Percentiles rank a stretch among this genome's conserved stretches.
phyloP scores from a whole-genome alignment of 2,329 filamentous ascomycete genomes.

The Monilinia fructigena region DNA sequence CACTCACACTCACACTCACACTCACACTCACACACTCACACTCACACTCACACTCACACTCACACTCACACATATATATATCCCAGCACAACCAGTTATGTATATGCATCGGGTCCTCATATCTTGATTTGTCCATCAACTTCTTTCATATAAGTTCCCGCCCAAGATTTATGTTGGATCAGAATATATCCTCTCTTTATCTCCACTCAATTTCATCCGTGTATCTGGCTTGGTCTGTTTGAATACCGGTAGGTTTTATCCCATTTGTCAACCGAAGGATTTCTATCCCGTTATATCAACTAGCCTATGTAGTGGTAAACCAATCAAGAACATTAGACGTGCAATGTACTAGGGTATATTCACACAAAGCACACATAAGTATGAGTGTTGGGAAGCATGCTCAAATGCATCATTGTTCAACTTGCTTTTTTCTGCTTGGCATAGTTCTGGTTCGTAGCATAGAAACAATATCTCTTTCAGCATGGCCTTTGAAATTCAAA shows the following conservation, averaged over 20 bases:
- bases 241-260: too few relatives aligned
- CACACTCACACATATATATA: too few relatives aligned
- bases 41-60: too few relatives aligned
- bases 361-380: not conserved
- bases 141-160: not conserved
- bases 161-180: not conserved
- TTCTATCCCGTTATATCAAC: not conserved
- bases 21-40: too few relatives aligned
- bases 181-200: constrained; percentile 1
- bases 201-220: not conserved
- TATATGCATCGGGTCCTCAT: not conserved
- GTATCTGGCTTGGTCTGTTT: not conserved
- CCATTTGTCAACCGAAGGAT: too few relatives aligned
- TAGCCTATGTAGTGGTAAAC: not conserved
- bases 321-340: not conserved
- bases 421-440: not conserved
- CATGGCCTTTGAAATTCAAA: not conserved
- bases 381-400: not conserved
- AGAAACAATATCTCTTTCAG: not conserved
- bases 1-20: too few relatives aligned
- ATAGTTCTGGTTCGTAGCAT: not conserved
- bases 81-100: not conserved
- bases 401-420: not conserved
- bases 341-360: too few relatives aligned
- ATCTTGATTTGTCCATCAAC: not conserved